A percentile compares a stretch with the other conserved stretches of the same genome.
Conservation (phyloP, 257 asterid genomes). For the Nicotiana noctiflora region DNA sequence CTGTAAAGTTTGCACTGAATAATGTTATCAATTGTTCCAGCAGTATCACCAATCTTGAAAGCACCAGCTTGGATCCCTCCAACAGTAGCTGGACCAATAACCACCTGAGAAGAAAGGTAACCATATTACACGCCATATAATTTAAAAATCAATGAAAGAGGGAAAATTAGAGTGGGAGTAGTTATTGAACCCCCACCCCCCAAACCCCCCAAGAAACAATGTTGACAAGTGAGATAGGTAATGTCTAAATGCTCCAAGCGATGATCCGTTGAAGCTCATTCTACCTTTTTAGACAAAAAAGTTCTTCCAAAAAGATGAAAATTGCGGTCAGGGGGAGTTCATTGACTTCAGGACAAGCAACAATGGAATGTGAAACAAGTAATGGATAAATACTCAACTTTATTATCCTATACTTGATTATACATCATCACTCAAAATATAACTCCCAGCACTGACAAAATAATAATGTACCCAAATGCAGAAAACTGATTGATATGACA, state of each 20-base stretch:
- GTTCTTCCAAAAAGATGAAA: neutral
- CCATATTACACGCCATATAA: conserved; percentile 4
- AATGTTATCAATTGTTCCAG: conserved; percentile 96
- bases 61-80: conserved; percentile 99
- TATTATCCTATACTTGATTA: neutral
- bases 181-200: neutral
- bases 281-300: neutral
- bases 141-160: neutral
- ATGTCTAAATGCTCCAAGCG: neutral
- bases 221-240: no score
- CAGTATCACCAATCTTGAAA: conserved; percentile 97
- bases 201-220: no score
- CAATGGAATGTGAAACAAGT: neutral
- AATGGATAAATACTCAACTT: neutral
- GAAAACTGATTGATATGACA: neutral
- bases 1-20: conserved; percentile 91
- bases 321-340: neutral
- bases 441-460: neutral
- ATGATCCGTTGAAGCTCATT: neutral
- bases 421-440: neutral
- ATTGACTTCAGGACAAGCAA: neutral
- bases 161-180: neutral
- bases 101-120: conserved; percentile 45
- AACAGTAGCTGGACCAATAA: conserved; percentile 96
- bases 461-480: neutral